Conservation (phyloP, 192 early-diverging fungal genomes). For the Mortierella antarctica region DNA sequence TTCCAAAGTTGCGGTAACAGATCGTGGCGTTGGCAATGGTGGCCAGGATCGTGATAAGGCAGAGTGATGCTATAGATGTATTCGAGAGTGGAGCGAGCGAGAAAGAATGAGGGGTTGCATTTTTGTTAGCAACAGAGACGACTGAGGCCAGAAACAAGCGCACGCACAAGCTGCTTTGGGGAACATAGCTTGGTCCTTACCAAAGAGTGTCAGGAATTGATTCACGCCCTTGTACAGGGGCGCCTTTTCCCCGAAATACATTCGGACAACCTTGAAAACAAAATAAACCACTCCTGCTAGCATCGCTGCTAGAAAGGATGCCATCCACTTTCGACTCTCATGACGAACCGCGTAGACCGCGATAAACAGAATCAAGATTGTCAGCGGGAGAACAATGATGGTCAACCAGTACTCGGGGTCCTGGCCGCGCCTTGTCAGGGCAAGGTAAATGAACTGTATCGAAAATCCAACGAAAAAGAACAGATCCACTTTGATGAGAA, state of each 20-base stretch:
- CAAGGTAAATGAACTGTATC: constrained; percentile 78
- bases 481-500: constrained; percentile 84
- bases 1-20: constrained; percentile 69
- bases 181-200: constrained; percentile 40
- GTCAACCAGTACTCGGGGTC: constrained; percentile 65
- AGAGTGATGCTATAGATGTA: constrained; percentile 48
- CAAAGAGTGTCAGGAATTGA: constrained; percentile 78
- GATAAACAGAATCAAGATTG: constrained; percentile 68
- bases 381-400: constrained; percentile 67
- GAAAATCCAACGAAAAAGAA: constrained; percentile 86
- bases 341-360: constrained; percentile 76
- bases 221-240: constrained; percentile 60
- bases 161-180: not conserved
- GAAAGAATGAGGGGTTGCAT: not conserved
- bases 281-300: constrained; percentile 75
- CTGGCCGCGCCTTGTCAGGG: constrained; percentile 60
- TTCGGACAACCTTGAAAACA: constrained; percentile 73
- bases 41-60: constrained; percentile 57
- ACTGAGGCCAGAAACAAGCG: constrained; percentile 6
- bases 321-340: constrained; percentile 73
- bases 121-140: not conserved
- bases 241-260: constrained; percentile 56
- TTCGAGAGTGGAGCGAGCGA: not conserved
- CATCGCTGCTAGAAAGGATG: constrained; percentile 68
- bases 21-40: constrained; percentile 58